Conservation (phyloP, 768 basidiomycete genomes). For the Tricholoma flavovirens region DNA sequence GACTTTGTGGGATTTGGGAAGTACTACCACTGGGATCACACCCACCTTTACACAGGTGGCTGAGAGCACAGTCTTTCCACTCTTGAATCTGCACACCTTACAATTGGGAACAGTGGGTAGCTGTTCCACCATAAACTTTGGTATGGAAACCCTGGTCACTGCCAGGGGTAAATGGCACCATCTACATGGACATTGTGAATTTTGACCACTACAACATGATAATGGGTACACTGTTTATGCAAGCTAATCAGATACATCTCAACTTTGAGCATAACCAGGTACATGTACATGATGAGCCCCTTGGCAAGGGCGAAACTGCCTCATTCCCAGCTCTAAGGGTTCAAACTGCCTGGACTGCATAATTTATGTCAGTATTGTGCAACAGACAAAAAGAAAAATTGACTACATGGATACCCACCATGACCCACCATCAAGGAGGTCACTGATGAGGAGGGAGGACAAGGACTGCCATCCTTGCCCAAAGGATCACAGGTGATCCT, state of each 20-base stretch:
- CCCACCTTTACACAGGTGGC: slow-evolving; percentile 12
- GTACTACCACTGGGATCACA: slow-evolving; percentile 15
- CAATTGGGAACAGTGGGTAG: slow-evolving; percentile 29
- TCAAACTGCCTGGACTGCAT: too few species aligned
- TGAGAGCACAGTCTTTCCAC: slow-evolving; percentile 6
- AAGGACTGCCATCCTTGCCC: too few species aligned
- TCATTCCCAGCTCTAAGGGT: too few species aligned
- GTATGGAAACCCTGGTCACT: slow-evolving; percentile 8
- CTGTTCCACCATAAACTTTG: slow-evolving; percentile 22
- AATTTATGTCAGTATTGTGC: neutral
- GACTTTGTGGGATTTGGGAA: slow-evolving; percentile 19
- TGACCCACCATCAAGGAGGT: too few species aligned
- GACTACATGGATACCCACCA: too few species aligned
- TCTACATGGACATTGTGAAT: slow-evolving; percentile 30
- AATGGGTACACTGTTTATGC: slow-evolving; percentile 28
- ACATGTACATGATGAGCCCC: too few species aligned
- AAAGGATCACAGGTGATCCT: too few species aligned
- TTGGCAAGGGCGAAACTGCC: too few species aligned
- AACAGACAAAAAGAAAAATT: too few species aligned
- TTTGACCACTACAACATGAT: slow-evolving; percentile 31
- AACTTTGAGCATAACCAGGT: slow-evolving; percentile 18
- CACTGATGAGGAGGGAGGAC: too few species aligned
- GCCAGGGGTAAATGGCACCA: too few species aligned
- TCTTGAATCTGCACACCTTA: slow-evolving; percentile 13
- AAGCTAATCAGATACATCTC: slow-evolving; percentile 13